These are phyloP conservation scores for Kuraishia borneana DNA, from an alignment of 805 yeast genomes.

Conservation along the genomic window DNA sequence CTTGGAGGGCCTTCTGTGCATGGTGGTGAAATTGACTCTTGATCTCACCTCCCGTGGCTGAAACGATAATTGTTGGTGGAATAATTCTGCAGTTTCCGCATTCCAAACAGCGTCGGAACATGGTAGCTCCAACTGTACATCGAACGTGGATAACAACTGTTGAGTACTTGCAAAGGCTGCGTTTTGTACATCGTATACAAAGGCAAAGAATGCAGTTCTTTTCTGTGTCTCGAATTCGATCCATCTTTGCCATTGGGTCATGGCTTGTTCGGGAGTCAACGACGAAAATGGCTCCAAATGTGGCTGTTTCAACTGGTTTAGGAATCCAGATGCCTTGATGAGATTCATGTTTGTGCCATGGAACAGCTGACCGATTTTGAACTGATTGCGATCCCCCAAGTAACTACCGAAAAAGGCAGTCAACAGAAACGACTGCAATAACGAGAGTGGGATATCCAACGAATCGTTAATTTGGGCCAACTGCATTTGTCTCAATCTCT, in stretches of 20 bases:
- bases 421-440: slow-evolving; percentile 14
- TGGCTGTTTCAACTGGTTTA: slow-evolving; percentile 7
- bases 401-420: slow-evolving; percentile 13
- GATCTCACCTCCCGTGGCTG: slow-evolving; percentile 15
- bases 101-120: slow-evolving; percentile 33
- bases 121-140: slow-evolving; percentile 31
- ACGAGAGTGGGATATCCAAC: slow-evolving; percentile 9
- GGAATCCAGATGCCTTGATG: slow-evolving; percentile 9
- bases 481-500: slow-evolving; percentile 7
- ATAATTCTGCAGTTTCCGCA: slow-evolving; percentile 14
- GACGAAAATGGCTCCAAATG: not conserved
- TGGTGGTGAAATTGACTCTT: slow-evolving; percentile 1
- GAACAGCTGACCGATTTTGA: slow-evolving; percentile 8
- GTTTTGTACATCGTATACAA: slow-evolving; percentile 27
- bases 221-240: slow-evolving; percentile 31
- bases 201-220: slow-evolving; percentile 28
- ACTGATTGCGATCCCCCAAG: slow-evolving; percentile 12
- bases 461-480: slow-evolving; percentile 7
- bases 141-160: slow-evolving; percentile 27
- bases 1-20: slow-evolving; percentile 1
- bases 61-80: slow-evolving; percentile 13
- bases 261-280: not conserved
- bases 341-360: slow-evolving; percentile 12
- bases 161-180: slow-evolving; percentile 21
- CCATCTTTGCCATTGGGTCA: slow-evolving; percentile 32